Evolutionary conservation across 495 filamentous ascomycete species (phyloP), one percentile per base, ranked within the genome.

Genomic region (Ramalina intermedia): DNA sequence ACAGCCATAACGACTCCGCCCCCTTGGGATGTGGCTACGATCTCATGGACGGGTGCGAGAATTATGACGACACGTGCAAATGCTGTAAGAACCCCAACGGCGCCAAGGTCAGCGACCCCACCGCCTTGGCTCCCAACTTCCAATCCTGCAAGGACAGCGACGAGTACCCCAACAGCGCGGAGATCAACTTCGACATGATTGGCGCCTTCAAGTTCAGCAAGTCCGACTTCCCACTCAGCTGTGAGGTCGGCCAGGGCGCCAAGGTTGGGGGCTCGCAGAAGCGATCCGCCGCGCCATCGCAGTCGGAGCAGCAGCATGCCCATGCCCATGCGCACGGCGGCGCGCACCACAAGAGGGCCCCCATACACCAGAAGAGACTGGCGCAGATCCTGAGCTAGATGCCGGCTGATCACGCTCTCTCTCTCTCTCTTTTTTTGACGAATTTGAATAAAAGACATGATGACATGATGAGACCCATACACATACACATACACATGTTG

Each of bases 21-120:
- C 44, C 44, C 2, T 37, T 47, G 29, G 44, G 44, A 14, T 47
- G 44, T 8, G 44, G 44, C 9, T 47, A 47, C 27, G 44, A 47
- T 21, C 26, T 47, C 18, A 14, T 47, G 44, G 27, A n/a, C 9
- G 29, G 21, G 0, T 47, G 44, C 18, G 27, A 37, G 24, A 35
- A 26, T 8, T 26, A 47, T 9, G 44, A 47, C 35, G n/a, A 29
- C 9, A 8, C n/a, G 24, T 36, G 44, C 27, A 17, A 37, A 11
- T 35, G 26, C n/a, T 47, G 44, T 16, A 47, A 36, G 44, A 47
- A 47, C 26, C 4, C 1, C n/a, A 3, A 37, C 12, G 44, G 44
- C 14, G 26, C 44, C 6, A 21, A 35, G 16, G 44, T 47, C 14
- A 23, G n/a, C 12, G 16, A 23, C 27, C 4, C 37, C 14, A 26